Base-by-base conservation (phyloP, 495 filamentous ascomycete species). In the Penicillium steckii region DNA sequence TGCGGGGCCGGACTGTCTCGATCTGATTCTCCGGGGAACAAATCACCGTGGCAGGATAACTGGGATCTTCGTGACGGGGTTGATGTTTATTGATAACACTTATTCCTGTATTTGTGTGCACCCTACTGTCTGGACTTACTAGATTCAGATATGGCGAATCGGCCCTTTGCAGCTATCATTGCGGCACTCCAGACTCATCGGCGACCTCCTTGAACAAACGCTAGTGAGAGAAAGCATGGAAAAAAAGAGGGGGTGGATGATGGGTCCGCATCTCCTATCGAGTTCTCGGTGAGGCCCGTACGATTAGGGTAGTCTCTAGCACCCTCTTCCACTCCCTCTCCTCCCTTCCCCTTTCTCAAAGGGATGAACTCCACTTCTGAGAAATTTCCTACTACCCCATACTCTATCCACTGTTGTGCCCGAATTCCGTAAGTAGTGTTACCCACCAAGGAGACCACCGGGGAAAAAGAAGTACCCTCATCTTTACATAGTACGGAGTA, bases 1-100 rank as follows among this genome's bases (percentile, higher is more conserved):
- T 69, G 66, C 69, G 69, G 69, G 69, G 69, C 69, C 56, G 68
- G 38, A 43, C 53, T 64, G 64, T 62, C 66, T 41, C 37, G 37
- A 41, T 41, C 37, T 41, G 37, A 41, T 41, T 41, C 37, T 23
- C 37, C 37, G 37, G 17, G 37, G 37, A 19, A 21, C 18, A 41
- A 41, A 35, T 35, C 37, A 41, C 19, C 7, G 17, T 19, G 22
- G 13, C n/a, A 35, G 32, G 32, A 35, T 35, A 35, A 35, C 17
- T n/a, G n/a, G n/a, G n/a, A n/a, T n/a, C n/a, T n/a, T n/a, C n/a
- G n/a, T n/a, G n/a, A n/a, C n/a, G n/a, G n/a, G n/a, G 32, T 15
- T 35, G 17, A 35, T 35, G 32, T 35, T 17, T 35, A 35, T 35
- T 35, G 32, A 35, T 35, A 35, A 35, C 32, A n/a, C 13, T 35